phyloP scores from a whole-genome alignment of 805 yeast species.

The Yamadazyma phyllophila region DNA sequence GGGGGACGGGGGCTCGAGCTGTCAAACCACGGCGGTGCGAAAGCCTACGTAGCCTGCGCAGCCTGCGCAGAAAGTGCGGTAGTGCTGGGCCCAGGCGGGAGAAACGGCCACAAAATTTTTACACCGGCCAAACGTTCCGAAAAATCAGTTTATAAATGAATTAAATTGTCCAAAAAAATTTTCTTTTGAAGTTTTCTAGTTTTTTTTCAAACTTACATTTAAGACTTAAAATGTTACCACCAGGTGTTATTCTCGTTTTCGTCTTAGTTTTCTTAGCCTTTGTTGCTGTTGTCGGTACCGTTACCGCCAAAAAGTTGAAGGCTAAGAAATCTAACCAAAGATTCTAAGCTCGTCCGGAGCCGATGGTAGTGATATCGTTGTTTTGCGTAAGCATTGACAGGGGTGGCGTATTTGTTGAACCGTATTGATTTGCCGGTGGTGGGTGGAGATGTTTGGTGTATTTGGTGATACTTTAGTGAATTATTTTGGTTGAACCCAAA shows the following conservation, averaged over 20 bases:
- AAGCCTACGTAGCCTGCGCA: too few species aligned
- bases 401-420: too few species aligned
- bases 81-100: conserved; percentile 1
- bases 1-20: too few species aligned
- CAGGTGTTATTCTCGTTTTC: conserved; percentile 74
- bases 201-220: conserved; percentile 3
- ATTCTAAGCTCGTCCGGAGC: conserved; percentile 25
- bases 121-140: neutral
- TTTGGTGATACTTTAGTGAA: conserved; percentile 3
- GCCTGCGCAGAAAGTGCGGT: neutral
- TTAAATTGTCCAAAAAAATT: conserved; percentile 6
- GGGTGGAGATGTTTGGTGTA: too few species aligned
- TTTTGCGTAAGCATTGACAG: neutral
- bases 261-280: conserved; percentile 51
- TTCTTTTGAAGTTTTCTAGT: conserved; percentile 5
- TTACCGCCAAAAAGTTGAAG: conserved; percentile 40
- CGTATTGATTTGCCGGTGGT: too few species aligned
- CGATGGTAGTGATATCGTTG: neutral
- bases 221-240: conserved; percentile 53
- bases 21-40: too few species aligned
- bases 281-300: conserved; percentile 34
- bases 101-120: conserved; percentile 1
- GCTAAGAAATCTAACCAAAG: conserved; percentile 43
- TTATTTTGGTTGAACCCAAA: neutral
- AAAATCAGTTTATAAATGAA: conserved; percentile 8